Base-by-base conservation (phyloP, 306 rosid genomes). In the Acacia melanoxylon region DNA sequence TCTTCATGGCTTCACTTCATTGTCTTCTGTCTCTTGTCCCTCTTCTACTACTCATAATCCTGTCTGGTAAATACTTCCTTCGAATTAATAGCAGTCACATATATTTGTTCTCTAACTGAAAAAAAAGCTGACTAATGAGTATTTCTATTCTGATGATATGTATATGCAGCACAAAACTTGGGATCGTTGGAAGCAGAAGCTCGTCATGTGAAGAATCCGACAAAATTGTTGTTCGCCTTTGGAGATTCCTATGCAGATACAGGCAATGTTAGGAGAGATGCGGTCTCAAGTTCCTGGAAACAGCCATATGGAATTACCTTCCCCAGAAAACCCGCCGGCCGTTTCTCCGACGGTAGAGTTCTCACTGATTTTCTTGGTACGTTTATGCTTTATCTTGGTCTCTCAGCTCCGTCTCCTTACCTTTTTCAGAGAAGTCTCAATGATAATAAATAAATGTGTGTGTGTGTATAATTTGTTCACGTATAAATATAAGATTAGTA, bases 171-270 rank as follows among this genome's bases (percentile, higher is more conserved):
- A 14, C 49, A 51, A 51, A 16, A 77, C 46, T 71, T 14, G 46
- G 70, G 68, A 29, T 0, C 71, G 66, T 0, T 76, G 66, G 80
- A 72, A 66, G 81, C 8, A 22, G 85, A 83, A 52, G 85, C 54
- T 45, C 31, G 74, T 1, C 35, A 11, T 10, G 16, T 27, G 27
- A 81, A 68, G 13, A 41, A 69, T 8, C 44, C 74, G 1, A 84
- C 44, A 75, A 77, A 37, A 29, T 37, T 87, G 31, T 80, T 87
- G 69, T 80, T 80, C 16, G 83, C 15, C 20, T 80, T 80, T 22
- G 83, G 83, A 35, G 78, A 80, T 22, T 80, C 83, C 0, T 80
- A 80, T 29, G 83, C 31, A 0, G 83, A 80, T 41, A 80, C 78
- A 3, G 83, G 78, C 10, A 79, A 79, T 56, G 19, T 29, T 11